A percentile compares a stretch with the other conserved stretches of the same genome.
Evolutionary conservation across 2,329 filamentous ascomycete genomes (phyloP).

Genomic region (Fusarium pseudocircinatum): DNA sequence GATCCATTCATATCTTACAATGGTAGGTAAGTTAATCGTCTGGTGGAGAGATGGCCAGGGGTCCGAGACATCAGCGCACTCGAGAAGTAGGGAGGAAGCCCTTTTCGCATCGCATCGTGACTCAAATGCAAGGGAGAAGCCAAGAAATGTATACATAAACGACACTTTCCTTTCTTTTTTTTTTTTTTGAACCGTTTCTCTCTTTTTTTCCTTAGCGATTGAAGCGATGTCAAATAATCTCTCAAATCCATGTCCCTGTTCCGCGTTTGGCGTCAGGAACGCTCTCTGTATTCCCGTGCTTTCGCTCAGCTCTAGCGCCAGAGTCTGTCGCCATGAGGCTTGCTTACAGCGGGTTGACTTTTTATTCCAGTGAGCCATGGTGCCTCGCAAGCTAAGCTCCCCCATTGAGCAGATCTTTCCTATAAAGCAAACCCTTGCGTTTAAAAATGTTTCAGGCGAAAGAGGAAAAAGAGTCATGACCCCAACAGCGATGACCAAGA

Average conservation of each 20-base stretch:
- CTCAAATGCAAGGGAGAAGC: background rate
- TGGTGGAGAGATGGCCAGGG: background rate
- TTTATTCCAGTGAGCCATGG: too few species aligned
- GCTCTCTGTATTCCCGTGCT: background rate
- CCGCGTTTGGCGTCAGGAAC: conserved; percentile 2
- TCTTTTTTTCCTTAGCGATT: background rate
- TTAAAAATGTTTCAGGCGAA: background rate
- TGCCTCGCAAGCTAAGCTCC: background rate
- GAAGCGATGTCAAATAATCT: background rate
- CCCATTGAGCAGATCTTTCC: background rate
- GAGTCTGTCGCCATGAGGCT: background rate
- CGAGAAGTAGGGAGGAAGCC: conserved; percentile 17
- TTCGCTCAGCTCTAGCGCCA: background rate
- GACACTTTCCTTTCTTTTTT: background rate
- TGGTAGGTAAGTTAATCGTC: too few species aligned
- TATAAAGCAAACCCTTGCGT: background rate
- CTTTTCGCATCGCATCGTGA: background rate
- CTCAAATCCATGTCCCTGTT: background rate
- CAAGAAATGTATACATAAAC: background rate
- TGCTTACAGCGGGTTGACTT: background rate
- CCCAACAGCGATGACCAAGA: background rate
- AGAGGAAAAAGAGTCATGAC: too few species aligned
- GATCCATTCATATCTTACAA: background rate
- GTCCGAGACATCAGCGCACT: conserved; percentile 30
- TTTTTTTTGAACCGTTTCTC: background rate